Conservation (phyloP, 2,329 filamentous ascomycete genomes). For the Plenodomus lindquistii region DNA sequence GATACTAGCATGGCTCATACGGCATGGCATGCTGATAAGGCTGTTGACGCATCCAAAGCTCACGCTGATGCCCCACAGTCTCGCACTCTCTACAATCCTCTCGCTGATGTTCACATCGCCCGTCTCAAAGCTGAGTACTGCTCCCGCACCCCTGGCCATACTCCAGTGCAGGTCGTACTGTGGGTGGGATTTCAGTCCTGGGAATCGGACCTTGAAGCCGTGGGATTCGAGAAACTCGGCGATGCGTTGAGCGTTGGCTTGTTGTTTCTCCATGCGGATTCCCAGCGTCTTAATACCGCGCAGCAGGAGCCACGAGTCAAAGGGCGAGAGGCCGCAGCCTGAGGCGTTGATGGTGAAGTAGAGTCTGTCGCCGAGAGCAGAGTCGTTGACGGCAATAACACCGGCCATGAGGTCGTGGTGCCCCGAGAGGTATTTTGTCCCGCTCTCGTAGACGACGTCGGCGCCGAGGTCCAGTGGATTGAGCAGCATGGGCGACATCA, state of each 20-base stretch:
- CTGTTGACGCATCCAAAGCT: conserved; percentile 99
- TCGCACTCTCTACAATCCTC: conserved; percentile 89
- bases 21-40: conserved; percentile 98
- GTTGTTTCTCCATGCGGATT: conserved; percentile 98
- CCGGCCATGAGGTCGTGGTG: conserved; percentile 99
- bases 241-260: conserved; percentile 86
- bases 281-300: conserved; percentile 94
- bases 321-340: conserved; percentile 89
- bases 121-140: conserved; percentile 94
- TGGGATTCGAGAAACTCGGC: conserved; percentile 88
- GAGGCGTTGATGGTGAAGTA: conserved; percentile 98
- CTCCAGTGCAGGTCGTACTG: conserved; percentile 97
- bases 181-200: conserved; percentile 89
- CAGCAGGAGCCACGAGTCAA: conserved; percentile 95
- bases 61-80: conserved; percentile 92
- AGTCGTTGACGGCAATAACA: conserved; percentile 88
- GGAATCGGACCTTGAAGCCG: conserved; percentile 94
- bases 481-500: conserved; percentile 92
- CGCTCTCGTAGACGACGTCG: conserved; percentile 95
- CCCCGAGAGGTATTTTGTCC: conserved; percentile 95
- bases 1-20: conserved; percentile 99
- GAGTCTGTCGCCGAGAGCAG: conserved; percentile 79
- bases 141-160: conserved; percentile 91
- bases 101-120: conserved; percentile 82
- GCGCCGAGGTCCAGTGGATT: conserved; percentile 94